phyloP scores from a whole-genome alignment of 495 filamentous ascomycete genomes.

The Peziza echinospora region DNA sequence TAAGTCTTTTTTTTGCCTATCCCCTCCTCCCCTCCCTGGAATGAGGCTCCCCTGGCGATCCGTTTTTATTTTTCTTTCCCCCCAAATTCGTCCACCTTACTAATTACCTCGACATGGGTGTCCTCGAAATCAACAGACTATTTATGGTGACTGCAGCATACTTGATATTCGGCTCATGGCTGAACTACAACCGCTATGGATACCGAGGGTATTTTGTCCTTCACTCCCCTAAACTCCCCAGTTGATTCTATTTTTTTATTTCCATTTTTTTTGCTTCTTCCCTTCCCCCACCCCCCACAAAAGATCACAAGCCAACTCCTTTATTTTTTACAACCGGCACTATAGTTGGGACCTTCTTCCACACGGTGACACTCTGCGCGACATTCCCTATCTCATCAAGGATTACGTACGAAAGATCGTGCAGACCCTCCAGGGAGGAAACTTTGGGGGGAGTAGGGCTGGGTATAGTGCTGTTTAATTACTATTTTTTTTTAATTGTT shows the following conservation, averaged over 20 bases:
- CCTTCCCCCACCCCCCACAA: slow-evolving; percentile 1
- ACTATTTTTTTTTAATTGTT: no score
- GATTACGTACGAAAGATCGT: slow-evolving; percentile 62
- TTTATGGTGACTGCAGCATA: slow-evolving; percentile 38
- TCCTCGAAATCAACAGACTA: neutral
- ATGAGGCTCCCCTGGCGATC: no score
- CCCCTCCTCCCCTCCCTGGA: no score
- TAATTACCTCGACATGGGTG: neutral
- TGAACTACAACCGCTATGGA: slow-evolving; percentile 94
- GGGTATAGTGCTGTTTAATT: slow-evolving; percentile 93
- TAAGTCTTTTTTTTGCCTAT: slow-evolving; percentile 36
- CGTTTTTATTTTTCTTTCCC: neutral
- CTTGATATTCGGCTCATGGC: slow-evolving; percentile 94
- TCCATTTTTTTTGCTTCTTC: slow-evolving; percentile 1
- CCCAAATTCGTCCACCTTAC: neutral
- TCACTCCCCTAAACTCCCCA: neutral
- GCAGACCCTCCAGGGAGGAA: slow-evolving; percentile 62
- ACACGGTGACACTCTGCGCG: slow-evolving; percentile 77
- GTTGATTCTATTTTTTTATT: neutral
- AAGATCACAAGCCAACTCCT: slow-evolving; percentile 1
- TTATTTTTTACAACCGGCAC: slow-evolving; percentile 4
- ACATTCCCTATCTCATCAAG: slow-evolving; percentile 76
- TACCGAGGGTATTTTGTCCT: slow-evolving; percentile 34
- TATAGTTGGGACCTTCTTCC: slow-evolving; percentile 75
- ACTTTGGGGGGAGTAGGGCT: slow-evolving; percentile 53